Conservation (phyloP, 1,284 basidiomycete genomes). For the Agroathelia rolfsii region DNA sequence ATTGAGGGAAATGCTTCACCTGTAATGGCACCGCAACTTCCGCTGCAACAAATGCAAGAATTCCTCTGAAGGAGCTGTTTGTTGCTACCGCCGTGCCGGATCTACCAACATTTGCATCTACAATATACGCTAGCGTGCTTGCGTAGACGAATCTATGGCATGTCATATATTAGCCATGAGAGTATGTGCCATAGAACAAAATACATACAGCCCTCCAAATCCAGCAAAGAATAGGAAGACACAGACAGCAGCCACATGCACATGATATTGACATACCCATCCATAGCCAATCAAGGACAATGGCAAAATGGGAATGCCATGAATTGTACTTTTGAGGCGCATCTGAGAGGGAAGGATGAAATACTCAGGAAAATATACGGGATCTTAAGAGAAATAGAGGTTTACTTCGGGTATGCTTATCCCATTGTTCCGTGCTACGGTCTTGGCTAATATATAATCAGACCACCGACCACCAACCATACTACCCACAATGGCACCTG, state of each 20-base stretch:
- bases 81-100: constrained; percentile 61
- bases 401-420: constrained; percentile 57
- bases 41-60: constrained; percentile 59
- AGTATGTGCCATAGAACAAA: constrained; percentile 12
- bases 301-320: constrained; percentile 47
- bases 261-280: constrained; percentile 62
- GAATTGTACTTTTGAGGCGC: constrained; percentile 56
- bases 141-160: constrained; percentile 53
- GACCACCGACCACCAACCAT: constrained; percentile 72
- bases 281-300: constrained; percentile 59
- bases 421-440: constrained; percentile 54
- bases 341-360: constrained; percentile 34
- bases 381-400: constrained; percentile 1
- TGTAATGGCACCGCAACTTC: constrained; percentile 63
- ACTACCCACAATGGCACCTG: constrained; percentile 61
- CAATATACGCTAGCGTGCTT: constrained; percentile 64
- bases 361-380: constrained; percentile 3
- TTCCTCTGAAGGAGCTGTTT: constrained; percentile 64
- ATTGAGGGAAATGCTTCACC: too few relatives aligned
- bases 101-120: constrained; percentile 69
- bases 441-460: constrained; percentile 48
- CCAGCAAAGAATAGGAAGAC: constrained; percentile 56
- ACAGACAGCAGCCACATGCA: constrained; percentile 54
- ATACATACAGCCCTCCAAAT: too few relatives aligned
- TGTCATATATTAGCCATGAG: constrained; percentile 7